Evolutionary conservation across 1,284 basidiomycete genomes (phyloP).

Genomic region (Tylopilus sp.): DNA sequence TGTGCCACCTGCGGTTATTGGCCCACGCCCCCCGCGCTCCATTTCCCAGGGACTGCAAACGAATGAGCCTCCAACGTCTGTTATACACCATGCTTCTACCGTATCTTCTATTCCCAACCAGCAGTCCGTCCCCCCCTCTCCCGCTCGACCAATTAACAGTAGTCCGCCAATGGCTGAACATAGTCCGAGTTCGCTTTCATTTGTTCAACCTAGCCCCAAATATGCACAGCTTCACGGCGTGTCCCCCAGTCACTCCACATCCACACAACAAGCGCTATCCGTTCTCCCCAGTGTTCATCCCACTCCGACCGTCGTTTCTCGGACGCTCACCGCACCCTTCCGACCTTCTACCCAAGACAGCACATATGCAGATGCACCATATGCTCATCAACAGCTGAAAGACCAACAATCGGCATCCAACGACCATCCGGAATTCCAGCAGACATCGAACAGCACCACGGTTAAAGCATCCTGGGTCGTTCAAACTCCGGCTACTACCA

Average conservation of each 20-base stretch:
- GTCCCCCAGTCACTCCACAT: slow-evolving; percentile 9
- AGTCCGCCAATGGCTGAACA: slow-evolving; percentile 18
- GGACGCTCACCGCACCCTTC: slow-evolving; percentile 20
- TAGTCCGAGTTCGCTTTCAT: slow-evolving; percentile 8
- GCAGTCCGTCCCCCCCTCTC: slow-evolving; percentile 22
- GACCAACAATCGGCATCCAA: slow-evolving; percentile 16
- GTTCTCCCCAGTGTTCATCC: slow-evolving; percentile 15
- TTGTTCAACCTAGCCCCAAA: slow-evolving; percentile 28
- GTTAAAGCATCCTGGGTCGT: slow-evolving; percentile 35
- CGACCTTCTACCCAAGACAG: slow-evolving; percentile 30
- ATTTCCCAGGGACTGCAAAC: slow-evolving; percentile 28
- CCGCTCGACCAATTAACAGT: slow-evolving; percentile 10
- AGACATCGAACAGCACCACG: slow-evolving; percentile 20
- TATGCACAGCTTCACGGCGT: slow-evolving; percentile 19
- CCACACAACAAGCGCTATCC: slow-evolving; percentile 21
- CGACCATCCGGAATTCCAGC: slow-evolving; percentile 11
- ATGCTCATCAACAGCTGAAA: slow-evolving; percentile 10
- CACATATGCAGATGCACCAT: slow-evolving; percentile 5
- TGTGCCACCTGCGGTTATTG: slow-evolving; percentile 26
- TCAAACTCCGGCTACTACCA: slow-evolving; percentile 26
- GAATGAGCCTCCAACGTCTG: slow-evolving; percentile 29
- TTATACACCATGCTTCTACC: slow-evolving; percentile 14
- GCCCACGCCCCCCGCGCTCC: slow-evolving; percentile 31
- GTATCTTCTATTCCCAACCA: slow-evolving; percentile 15
- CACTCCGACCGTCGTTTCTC: slow-evolving; percentile 23